These are phyloP conservation scores for Backusella australiensis DNA, from an alignment of 192 early-diverging fungal species.

Conservation along the genomic window DNA sequence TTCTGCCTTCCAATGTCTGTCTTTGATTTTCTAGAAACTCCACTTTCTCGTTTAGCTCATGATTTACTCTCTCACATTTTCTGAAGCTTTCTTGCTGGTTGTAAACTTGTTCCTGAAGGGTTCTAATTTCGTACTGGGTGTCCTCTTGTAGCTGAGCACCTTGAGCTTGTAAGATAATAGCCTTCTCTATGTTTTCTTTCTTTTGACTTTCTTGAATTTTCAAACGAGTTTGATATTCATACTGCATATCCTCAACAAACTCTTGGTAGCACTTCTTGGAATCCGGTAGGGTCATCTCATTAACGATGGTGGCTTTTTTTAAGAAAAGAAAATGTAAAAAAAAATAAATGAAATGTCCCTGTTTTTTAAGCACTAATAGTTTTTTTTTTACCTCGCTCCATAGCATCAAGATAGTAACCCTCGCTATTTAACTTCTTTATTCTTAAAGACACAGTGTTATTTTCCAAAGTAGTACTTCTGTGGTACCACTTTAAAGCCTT, in stretches of 20 bases:
- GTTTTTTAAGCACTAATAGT: neutral
- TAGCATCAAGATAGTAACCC: neutral
- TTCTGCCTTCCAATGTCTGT: neutral
- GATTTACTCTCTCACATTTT: neutral
- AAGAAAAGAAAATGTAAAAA: neutral
- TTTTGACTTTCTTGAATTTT: neutral
- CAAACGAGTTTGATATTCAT: neutral
- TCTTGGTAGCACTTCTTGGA: neutral
- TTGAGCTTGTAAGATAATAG: neutral
- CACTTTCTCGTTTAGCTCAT: neutral
- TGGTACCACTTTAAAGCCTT: neutral
- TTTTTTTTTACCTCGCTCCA: neutral
- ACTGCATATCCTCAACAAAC: neutral
- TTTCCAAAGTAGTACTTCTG: neutral
- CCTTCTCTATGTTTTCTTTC: neutral
- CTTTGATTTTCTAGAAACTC: neutral
- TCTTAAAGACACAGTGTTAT: neutral
- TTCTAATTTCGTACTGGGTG: neutral
- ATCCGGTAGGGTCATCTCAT: neutral
- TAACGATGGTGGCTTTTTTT: neutral
- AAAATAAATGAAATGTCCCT: too few species aligned
- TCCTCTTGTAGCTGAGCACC: neutral
- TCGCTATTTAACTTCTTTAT: conserved; percentile 1
- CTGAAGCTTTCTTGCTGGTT: neutral
- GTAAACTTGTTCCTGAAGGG: neutral